phyloP scores from a whole-genome alignment of 1,139 yeast species.

The Saccharomyces hybrid region DNA sequence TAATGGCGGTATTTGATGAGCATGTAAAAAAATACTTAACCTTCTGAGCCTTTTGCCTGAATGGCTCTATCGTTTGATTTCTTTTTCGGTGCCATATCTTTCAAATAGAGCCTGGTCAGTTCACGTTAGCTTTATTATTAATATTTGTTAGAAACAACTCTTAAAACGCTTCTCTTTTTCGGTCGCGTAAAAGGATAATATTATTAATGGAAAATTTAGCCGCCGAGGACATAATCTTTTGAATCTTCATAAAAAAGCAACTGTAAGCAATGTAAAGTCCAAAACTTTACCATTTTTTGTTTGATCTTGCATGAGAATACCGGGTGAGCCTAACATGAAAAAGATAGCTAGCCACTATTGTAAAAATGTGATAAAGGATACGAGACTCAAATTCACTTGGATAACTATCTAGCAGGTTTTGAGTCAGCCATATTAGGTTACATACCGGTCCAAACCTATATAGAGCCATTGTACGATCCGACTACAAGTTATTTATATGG shows the following conservation, averaged over 20 bases:
- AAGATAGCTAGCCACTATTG: not conserved
- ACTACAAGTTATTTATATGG: too few species aligned
- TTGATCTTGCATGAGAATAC: not conserved
- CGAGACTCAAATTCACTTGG: constrained; percentile 80
- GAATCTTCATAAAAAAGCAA: not conserved
- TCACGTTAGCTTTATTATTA: not conserved
- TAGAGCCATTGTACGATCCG: too few species aligned
- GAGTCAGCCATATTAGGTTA: constrained; percentile 6
- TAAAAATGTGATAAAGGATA: constrained; percentile 45
- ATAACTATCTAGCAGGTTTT: constrained; percentile 23
- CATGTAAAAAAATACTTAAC: not conserved
- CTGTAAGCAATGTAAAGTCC: not conserved
- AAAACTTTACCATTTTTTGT: too few species aligned
- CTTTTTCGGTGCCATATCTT: not conserved
- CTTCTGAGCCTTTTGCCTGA: not conserved
- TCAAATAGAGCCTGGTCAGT: not conserved
- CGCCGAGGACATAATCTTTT: not conserved
- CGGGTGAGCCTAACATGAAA: not conserved
- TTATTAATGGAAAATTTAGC: not conserved
- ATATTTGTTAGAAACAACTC: not conserved
- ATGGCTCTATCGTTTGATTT: not conserved
- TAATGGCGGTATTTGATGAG: not conserved
- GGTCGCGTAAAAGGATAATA: not conserved
- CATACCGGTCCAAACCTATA: not conserved
- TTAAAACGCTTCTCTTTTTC: not conserved